Base-by-base conservation (phyloP, 73 alveolate genomes). In the Paramecium pentaurelia region DNA sequence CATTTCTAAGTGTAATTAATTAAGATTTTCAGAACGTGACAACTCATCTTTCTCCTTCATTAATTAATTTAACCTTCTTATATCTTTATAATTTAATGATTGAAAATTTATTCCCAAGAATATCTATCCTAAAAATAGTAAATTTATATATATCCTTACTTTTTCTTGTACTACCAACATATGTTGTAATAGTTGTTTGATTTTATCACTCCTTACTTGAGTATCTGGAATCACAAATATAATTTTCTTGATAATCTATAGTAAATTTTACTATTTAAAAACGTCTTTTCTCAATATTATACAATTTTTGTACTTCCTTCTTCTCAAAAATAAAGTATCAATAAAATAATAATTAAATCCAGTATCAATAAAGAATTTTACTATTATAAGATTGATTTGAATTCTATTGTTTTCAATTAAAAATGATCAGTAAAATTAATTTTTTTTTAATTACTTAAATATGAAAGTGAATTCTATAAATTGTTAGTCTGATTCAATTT, bases 101-200 rank as follows among this genome's bases (percentile, higher is more conserved):
- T 71, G 47, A 89, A 89, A 25, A 89, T 28, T 45, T 71, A 77
- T 30, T 89, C 94, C 94, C 94, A 89, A 0, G 92, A 47, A 44
- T 58, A 58, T 45, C 94, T 40, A 11, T 89, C 94, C 60, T 51
- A 64, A 40, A 80, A 80, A 18, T 40, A 7, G 2, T 20, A 73
- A 30, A 30, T 0, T 34, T 1, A 28, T 2, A 0, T 64, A 40
- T 32, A 27, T 38, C 30, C 9, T 80, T 45, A 80, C 91, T 10
- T 80, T 80, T 20, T 89, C 94, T 47, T 89, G 42, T 11, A 71
- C 86, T 18, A 89, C 94, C 3, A 89, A 47, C 92, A 89, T 89
- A 25, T 60, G 71, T 40, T 71, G 59, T 18, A 89, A 73, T 42
- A 89, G 22, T 59, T 71, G 42, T 37, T 89, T 89, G 4, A 89